Evolutionary conservation across 805 yeast species (phyloP), one percentile per base, ranked within the genome.

Genomic region (Komagataella phaffii): DNA sequence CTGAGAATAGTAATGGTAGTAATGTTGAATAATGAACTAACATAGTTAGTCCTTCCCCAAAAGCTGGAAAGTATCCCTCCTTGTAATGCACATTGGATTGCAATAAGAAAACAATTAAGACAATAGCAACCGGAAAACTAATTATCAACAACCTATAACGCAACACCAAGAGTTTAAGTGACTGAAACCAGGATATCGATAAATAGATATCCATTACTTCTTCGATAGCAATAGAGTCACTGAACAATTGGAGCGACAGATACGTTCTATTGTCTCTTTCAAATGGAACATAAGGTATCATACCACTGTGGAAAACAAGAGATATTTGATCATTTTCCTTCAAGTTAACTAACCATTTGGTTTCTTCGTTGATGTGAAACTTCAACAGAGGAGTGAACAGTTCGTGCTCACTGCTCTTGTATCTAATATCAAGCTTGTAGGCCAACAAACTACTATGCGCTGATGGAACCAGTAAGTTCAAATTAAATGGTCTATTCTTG

Each of bases 101-200:
- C 18, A 79, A 58, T 2, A 76, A 58, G 47, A 84, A 56, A 0
- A 77, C 75, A 17, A 79, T 52, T 0, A 79, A 64, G 1, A 82
- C 73, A 17, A 85, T 68, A 45, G 80, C 77, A 1, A 83, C 70
- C 3, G 95, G 89, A 51, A 85, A 74, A 1, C 89, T 74, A 3
- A 86, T 83, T 45, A 85, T 68, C 1, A 86, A 79, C 12, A 91
- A 73, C 59, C 99, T 74, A 64, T 85, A 91, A 52, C 95, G 72
- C 57, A 89, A 70, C 3, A 86, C 83, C 48, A 90, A 65, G 56
- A 85, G 72, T 52, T 81, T 83, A 53, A 90, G 64, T 44, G 91
- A 83, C 30, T 74, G 71, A 47, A 76, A 57, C 61, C 79, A 64
- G 62, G 85, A 84, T 14, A 86, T 68, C 6, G 70, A 60, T 43